A percentile compares a stretch with the other conserved stretches of the same genome.
phyloP scores from a whole-genome alignment of 1,284 basidiomycete species.

The Macrocystidia cucumis region DNA sequence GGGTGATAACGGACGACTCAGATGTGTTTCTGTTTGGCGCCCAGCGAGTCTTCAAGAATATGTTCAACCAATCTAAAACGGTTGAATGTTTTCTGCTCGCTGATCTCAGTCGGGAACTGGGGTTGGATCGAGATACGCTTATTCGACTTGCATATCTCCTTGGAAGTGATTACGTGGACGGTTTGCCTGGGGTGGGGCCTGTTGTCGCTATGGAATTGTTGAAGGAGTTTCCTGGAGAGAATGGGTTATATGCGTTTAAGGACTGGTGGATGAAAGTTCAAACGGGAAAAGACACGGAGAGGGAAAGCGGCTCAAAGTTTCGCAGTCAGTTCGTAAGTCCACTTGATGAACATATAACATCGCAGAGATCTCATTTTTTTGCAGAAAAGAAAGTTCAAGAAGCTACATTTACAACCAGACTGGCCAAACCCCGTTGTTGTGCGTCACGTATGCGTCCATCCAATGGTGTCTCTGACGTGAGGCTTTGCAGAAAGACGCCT shows the following conservation, averaged over 20 bases:
- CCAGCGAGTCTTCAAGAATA: slow-evolving; percentile 92
- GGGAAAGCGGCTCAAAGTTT: slow-evolving; percentile 71
- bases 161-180: slow-evolving; percentile 97
- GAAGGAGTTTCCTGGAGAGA: slow-evolving; percentile 82
- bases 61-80: slow-evolving; percentile 99
- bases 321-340: slow-evolving; percentile 76
- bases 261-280: slow-evolving; percentile 98
- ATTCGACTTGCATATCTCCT: slow-evolving; percentile 89
- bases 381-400: slow-evolving; percentile 87
- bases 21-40: slow-evolving; percentile 99
- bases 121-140: slow-evolving; percentile 82
- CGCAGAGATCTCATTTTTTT: not conserved
- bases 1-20: slow-evolving; percentile 98
- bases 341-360: too few relatives aligned
- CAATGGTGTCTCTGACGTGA: slow-evolving; percentile 6
- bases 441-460: slow-evolving; percentile 21
- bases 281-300: slow-evolving; percentile 71
- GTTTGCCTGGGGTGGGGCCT: slow-evolving; percentile 90
- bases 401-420: slow-evolving; percentile 69
- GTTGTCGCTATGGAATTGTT: slow-evolving; percentile 95
- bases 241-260: slow-evolving; percentile 81
- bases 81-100: slow-evolving; percentile 90
- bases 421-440: slow-evolving; percentile 94
- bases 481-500: slow-evolving; percentile 74
- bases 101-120: slow-evolving; percentile 86